These are phyloP conservation scores for Colletotrichum abscissum DNA, from an alignment of 2,329 filamentous ascomycete species.

Conservation along the genomic window DNA sequence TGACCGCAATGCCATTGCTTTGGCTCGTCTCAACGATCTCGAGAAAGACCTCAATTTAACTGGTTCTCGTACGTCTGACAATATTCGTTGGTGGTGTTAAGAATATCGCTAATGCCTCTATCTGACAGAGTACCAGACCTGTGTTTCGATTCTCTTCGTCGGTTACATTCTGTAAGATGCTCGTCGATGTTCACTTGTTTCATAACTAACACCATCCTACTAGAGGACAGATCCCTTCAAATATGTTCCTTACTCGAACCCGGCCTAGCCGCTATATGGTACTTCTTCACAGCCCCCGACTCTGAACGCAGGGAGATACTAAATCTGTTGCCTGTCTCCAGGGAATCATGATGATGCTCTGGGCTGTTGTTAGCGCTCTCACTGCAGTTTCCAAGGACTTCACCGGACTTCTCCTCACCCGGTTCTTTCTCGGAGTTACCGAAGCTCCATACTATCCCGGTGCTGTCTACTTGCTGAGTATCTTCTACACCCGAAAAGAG, in stretches of 20 bases:
- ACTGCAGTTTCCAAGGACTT: constrained; percentile 49
- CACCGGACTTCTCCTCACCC: constrained; percentile 45
- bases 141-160: constrained; percentile 49
- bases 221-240: constrained; percentile 35
- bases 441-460: constrained; percentile 43
- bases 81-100: too few species aligned
- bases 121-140: constrained; percentile 45
- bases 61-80: constrained; percentile 17
- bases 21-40: constrained; percentile 38
- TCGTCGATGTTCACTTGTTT: rapidly evolving
- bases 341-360: constrained; percentile 38
- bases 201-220: neutral
- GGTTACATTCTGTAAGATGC: constrained; percentile 38
- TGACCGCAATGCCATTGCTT: constrained; percentile 36
- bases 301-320: neutral
- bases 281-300: neutral
- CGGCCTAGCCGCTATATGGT: constrained; percentile 37
- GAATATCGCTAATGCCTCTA: neutral
- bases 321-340: neutral
- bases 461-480: constrained; percentile 63
- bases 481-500: constrained; percentile 76
- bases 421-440: constrained; percentile 49
- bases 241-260: constrained; percentile 37
- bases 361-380: constrained; percentile 36
- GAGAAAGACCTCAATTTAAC: constrained; percentile 39